These are phyloP conservation scores for Dentipellis fragilis DNA, from an alignment of 768 basidiomycete species.

Conservation along the genomic window DNA sequence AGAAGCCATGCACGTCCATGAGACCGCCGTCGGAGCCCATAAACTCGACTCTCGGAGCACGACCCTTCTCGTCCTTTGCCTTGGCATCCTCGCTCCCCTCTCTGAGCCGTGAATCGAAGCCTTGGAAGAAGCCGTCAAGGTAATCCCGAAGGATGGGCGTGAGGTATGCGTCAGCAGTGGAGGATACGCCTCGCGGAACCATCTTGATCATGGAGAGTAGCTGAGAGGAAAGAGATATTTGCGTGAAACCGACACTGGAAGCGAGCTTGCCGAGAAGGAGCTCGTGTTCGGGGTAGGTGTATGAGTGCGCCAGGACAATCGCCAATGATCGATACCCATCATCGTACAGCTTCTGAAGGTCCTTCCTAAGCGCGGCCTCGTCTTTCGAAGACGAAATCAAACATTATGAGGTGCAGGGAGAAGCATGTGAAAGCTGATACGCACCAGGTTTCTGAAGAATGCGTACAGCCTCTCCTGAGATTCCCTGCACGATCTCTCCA, in stretches of 20 bases:
- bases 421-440: constrained; percentile 3
- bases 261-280: constrained; percentile 61
- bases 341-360: constrained; percentile 63
- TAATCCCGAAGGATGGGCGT: constrained; percentile 82
- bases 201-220: constrained; percentile 94
- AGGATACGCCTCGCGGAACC: constrained; percentile 86
- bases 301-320: constrained; percentile 85
- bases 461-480: constrained; percentile 85
- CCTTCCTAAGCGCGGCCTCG: constrained; percentile 35
- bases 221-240: constrained; percentile 81
- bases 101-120: constrained; percentile 69
- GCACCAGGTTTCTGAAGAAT: constrained; percentile 67
- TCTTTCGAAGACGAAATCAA: constrained; percentile 31
- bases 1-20: constrained; percentile 73
- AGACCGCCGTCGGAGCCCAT: constrained; percentile 93
- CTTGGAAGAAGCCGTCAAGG: constrained; percentile 83
- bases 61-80: constrained; percentile 37
- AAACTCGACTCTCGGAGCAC: constrained; percentile 76
- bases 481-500: constrained; percentile 68
- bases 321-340: constrained; percentile 86
- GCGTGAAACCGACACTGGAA: constrained; percentile 73
- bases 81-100: neutral
- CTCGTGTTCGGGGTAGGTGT: constrained; percentile 87
- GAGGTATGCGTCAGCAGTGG: constrained; percentile 91
- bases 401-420: constrained; percentile 2